phyloP scores from a whole-genome alignment of 176 grass and related monocot species.

The Typha latifolia region DNA sequence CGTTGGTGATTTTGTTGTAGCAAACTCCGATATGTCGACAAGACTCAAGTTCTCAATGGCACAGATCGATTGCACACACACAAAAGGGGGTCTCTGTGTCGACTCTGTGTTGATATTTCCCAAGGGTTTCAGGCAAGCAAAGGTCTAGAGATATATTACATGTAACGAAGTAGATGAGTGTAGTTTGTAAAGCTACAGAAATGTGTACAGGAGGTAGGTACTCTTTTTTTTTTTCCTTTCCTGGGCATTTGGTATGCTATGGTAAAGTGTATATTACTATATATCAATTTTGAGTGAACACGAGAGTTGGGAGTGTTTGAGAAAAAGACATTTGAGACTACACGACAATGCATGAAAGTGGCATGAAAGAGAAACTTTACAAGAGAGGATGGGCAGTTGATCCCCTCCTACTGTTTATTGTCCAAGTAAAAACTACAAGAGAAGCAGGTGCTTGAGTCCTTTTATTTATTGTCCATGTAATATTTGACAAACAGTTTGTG shows the following conservation, averaged over 20 bases:
- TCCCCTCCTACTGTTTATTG: too few species aligned
- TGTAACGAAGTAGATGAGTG: not conserved
- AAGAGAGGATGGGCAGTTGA: too few species aligned
- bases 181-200: slow-evolving; percentile 15
- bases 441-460: too few species aligned
- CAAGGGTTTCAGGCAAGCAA: slow-evolving; percentile 41
- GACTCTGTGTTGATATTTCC: slow-evolving; percentile 77
- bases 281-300: slow-evolving; percentile 20
- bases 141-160: not conserved
- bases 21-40: slow-evolving; percentile 23
- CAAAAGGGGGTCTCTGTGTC: slow-evolving; percentile 66
- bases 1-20: slow-evolving; percentile 62
- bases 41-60: slow-evolving; percentile 91
- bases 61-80: slow-evolving; percentile 93
- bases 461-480: too few species aligned
- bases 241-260: slow-evolving; percentile 35
- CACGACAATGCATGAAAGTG: too few species aligned
- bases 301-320: not conserved
- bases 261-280: slow-evolving; percentile 32
- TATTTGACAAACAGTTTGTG: not conserved
- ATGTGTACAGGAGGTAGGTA: slow-evolving; percentile 25
- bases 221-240: slow-evolving; percentile 3
- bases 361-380: too few species aligned
- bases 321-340: too few species aligned
- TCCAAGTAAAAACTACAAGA: too few species aligned